phyloP scores from a whole-genome alignment of 1,284 basidiomycete species.

The Apiotrichum brassicae region DNA sequence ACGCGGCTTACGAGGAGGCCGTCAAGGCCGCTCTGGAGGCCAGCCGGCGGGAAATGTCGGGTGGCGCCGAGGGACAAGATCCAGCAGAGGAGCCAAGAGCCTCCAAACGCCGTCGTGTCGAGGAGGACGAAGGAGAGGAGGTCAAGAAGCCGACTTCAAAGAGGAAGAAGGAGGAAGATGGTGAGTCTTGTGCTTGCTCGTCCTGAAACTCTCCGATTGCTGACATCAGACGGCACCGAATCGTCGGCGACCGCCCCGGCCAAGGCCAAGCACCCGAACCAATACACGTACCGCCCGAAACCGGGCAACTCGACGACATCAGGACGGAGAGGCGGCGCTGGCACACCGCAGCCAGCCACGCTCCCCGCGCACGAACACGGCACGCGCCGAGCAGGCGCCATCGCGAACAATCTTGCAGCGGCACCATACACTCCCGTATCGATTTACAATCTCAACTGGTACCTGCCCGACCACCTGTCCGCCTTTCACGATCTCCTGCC shows the following conservation, averaged over 20 bases:
- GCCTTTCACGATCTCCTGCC: slow-evolving; percentile 82
- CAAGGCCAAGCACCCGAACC: slow-evolving; percentile 52
- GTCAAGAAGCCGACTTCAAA: slow-evolving; percentile 22
- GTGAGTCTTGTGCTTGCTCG: slow-evolving; percentile 18
- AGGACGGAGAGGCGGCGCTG: slow-evolving; percentile 9
- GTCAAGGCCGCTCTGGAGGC: slow-evolving; percentile 54
- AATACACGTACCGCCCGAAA: slow-evolving; percentile 56
- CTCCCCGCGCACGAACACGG: slow-evolving; percentile 38
- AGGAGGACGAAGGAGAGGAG: slow-evolving; percentile 27
- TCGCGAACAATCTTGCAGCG: slow-evolving; percentile 28
- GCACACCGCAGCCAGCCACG: slow-evolving; percentile 14
- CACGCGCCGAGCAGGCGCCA: slow-evolving; percentile 44
- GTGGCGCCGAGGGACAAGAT: slow-evolving; percentile 18
- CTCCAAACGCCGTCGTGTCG: slow-evolving; percentile 30
- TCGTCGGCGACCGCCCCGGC: slow-evolving; percentile 4
- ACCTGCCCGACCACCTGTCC: slow-evolving; percentile 86
- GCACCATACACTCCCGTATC: slow-evolving; percentile 26
- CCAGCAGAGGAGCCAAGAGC: slow-evolving; percentile 35
- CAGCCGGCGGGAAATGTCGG: slow-evolving; percentile 29
- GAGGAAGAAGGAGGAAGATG: slow-evolving; percentile 40
- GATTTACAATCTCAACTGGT: slow-evolving; percentile 59
- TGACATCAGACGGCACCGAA: slow-evolving; percentile 8
- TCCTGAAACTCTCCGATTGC: not conserved
- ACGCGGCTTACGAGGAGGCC: slow-evolving; percentile 87
- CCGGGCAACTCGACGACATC: slow-evolving; percentile 23